These are phyloP conservation scores for Aspergillus pseudoglaucus DNA, from an alignment of 2,329 filamentous ascomycete genomes.

Conservation along the genomic window DNA sequence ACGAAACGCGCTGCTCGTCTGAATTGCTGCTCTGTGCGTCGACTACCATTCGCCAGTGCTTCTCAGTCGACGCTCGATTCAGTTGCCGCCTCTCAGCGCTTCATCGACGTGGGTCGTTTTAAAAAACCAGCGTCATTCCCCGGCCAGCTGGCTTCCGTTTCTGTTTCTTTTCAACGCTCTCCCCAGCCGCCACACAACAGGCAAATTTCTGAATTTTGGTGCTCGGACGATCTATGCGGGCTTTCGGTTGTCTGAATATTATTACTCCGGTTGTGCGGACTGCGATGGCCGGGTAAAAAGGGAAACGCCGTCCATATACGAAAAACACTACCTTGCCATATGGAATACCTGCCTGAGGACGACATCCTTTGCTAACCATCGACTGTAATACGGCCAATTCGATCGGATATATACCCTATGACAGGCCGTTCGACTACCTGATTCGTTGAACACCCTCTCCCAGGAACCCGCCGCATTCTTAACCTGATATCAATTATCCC, in stretches of 20 bases:
- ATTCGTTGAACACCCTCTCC: slow-evolving; percentile 10
- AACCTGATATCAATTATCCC: slow-evolving; percentile 12
- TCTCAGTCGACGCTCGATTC: neutral
- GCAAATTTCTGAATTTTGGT: neutral
- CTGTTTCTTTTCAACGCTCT: neutral
- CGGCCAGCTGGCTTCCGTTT: neutral
- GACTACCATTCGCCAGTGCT: neutral
- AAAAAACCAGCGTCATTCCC: neutral
- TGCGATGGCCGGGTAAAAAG: neutral
- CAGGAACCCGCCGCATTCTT: slow-evolving; percentile 14
- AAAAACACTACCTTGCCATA: neutral
- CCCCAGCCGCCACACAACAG: neutral
- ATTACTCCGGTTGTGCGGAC: neutral
- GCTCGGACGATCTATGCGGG: neutral
- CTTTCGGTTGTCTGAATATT: neutral
- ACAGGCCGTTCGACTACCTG: neutral
- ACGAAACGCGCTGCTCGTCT: neutral
- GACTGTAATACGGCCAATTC: neutral
- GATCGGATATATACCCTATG: neutral
- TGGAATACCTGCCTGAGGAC: neutral
- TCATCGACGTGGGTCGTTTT: neutral
- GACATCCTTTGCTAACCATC: neutral
- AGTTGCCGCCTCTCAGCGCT: neutral
- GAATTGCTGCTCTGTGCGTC: neutral
- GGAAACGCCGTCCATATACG: neutral